Base-by-base conservation (phyloP, 2,329 filamentous ascomycete species). In the Xylariales sp. region DNA sequence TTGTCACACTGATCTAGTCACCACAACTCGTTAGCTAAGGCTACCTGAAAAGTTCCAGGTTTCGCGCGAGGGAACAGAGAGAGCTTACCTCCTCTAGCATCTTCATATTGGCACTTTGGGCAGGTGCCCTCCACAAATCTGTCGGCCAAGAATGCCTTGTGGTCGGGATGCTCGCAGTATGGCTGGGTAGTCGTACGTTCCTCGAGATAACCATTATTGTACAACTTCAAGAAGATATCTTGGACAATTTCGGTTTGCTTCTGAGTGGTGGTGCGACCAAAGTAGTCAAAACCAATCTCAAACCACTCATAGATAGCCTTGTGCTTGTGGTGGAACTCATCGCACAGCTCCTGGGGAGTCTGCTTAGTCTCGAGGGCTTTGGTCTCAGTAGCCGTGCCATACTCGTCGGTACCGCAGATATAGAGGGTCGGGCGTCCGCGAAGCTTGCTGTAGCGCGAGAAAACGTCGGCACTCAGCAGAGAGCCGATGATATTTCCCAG, bases 301-400 rank as follows among this genome's bases (percentile, higher is more conserved):
- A 98, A 98, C 88, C 91, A 96, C 61, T 94, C 78, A 64, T 97
- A 97, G 49, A 96, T 85, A 33, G 85, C 87, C 53, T 88, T 81
- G 66, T 96, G 91, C 42, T 95, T 81, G 53, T 80, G 81, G 67
- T 94, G 87, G 70, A 94, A 96, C 69, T 96, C 94, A 64, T 86
- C 80, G 69, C 91, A 96, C 11, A 97, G 79, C 57, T 90, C 77
- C 53, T 85, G 75, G 16, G 91, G 89, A 11, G 83, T 88, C 47
- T 89, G 72, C 37, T 39, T 39, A 60, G 93, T 88, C 60, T 95
- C 88, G 28, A 96, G 78, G 5, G 91, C 91, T 69, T 95, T 95
- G 18, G 91, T 95, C 66, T 96, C 91, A 21, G 90, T 95, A 16
- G 91, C 90, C 11, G 91, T 97, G 41, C 91, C 91, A 62, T 96